Base-by-base conservation (phyloP, 169 alveolate genomes). In the Amoebophrya sp. region DNA sequence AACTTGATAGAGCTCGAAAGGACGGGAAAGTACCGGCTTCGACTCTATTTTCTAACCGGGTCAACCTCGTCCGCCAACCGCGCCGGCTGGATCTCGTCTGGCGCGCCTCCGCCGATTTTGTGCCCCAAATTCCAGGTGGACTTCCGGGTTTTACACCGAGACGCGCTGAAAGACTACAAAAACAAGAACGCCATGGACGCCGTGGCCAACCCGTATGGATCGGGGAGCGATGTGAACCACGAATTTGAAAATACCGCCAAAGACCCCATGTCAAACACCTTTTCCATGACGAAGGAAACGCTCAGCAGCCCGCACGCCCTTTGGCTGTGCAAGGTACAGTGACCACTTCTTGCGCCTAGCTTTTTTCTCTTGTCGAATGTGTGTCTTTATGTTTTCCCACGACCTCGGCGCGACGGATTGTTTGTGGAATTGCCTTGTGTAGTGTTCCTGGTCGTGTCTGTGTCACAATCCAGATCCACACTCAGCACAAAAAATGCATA, bases 21-120 rank as follows among this genome's bases (percentile, higher is more conserved):
- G 35, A 1, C 90, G 32, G 90, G 90, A 47, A 38, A 7, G 41
- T 88, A 88, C 90, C 0, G 32, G 32, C 7, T 88, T 23, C 10
- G 7, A 3, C 35, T 88, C 66, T 88, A 38, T 54, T 40, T 38
- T 54, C 55, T 88, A 23, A 23, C 93, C 33, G 77, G 92, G 92
- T 89, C 2, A 47, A 41, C 39, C 92, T 89, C 55, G 40, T 92
- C 40, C 89, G 93, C 90, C 89, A 66, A 53, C 66, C 93, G 55
- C 92, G 92, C 1, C 66, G 92, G 23, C 83, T 92, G 89, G 54
- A 89, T 18, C 91, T 91, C 0, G 90, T 66, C 39, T 89, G 89
- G 35, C 88, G 92, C 40, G 89, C 88, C 89, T 29, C 91, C 12
- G 83, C 93, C 32, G 89, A n/a, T n/a, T 39, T 10, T 89, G 10